Base-by-base conservation (phyloP, 306 rosid genomes). In the Spatholobus suberectus region DNA sequence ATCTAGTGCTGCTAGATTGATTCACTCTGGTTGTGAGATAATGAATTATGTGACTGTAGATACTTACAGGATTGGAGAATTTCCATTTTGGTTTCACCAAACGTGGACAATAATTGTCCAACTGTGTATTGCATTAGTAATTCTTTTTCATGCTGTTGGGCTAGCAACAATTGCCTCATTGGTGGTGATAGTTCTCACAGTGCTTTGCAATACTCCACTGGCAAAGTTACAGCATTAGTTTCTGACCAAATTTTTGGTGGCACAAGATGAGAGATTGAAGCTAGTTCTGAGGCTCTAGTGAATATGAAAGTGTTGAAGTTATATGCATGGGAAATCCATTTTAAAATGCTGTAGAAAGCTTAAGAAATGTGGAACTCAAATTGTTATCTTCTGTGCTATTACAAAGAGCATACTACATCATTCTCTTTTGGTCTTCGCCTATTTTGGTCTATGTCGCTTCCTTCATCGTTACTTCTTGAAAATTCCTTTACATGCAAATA, bases 261-360 rank as follows among this genome's bases (percentile, higher is more conserved):
- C 96, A 24, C 93, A 91, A 65, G 97, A 93, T 35, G 86, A 83
- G 59, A 86, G 97, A 78, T 65, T 93, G 35, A 93, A 85, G 89
- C 92, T 51, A 61, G 75, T 73, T 79, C 91, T 0, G 96, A 93
- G 85, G 86, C 96, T 75, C 92, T 93, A 0, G 72, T 86, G 74
- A 91, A 90, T 85, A 86, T 93, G 89, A 93, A 91, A 73, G 92
- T 90, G 52, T 43, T 93, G 75, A 93, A 93, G 80, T 43, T 91
- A 18, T 91, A 93, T 72, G 96, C 94, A 1, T 93, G 97, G 97
- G 94, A 93, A 81, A 86, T 69, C 0, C 90, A 93, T 82, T 89
- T 93, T 80, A 90, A 87, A 88, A 78, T 1, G 87, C 69, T 2
- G 85, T 89, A 13, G 90, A 89, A 43, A 77, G 34, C 7, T 61